Conservation (phyloP, 1,284 basidiomycete genomes). For the Vanrija sp. region DNA sequence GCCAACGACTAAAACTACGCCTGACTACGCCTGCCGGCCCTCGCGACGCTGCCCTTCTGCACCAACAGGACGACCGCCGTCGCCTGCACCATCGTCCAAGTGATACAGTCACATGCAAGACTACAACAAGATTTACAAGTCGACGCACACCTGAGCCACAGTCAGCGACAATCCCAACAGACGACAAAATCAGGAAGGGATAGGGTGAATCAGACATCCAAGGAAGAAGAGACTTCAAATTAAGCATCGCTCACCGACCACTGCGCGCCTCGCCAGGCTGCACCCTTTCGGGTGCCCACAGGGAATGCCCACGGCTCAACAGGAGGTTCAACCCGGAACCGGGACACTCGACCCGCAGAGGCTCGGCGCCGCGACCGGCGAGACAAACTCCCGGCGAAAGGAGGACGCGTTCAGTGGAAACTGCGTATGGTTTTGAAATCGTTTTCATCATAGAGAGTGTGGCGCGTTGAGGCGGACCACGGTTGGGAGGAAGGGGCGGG, state of each 20-base stretch:
- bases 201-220: slow-evolving; percentile 48
- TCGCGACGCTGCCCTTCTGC: too few species aligned
- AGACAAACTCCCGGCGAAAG: slow-evolving; percentile 45
- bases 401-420: slow-evolving; percentile 52
- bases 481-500: background rate
- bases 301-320: slow-evolving; percentile 37
- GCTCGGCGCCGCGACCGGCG: slow-evolving; percentile 26
- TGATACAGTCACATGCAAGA: background rate
- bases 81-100: too few species aligned
- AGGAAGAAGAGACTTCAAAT: slow-evolving; percentile 51
- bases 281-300: slow-evolving; percentile 22
- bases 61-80: too few species aligned
- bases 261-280: slow-evolving; percentile 19
- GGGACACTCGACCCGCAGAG: slow-evolving; percentile 21
- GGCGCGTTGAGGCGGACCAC: background rate
- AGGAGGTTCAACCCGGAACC: slow-evolving; percentile 43
- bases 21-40: too few species aligned
- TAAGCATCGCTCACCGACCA: slow-evolving; percentile 38
- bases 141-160: too few species aligned
- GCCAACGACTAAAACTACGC: too few species aligned
- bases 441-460: slow-evolving; percentile 40
- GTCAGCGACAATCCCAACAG: slow-evolving; percentile 5
- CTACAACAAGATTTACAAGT: background rate
- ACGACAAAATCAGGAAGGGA: slow-evolving; percentile 1
- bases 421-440: slow-evolving; percentile 51